Base-by-base conservation (phyloP, 78 protist genomes). In the Dictyostelium intermedium region DNA sequence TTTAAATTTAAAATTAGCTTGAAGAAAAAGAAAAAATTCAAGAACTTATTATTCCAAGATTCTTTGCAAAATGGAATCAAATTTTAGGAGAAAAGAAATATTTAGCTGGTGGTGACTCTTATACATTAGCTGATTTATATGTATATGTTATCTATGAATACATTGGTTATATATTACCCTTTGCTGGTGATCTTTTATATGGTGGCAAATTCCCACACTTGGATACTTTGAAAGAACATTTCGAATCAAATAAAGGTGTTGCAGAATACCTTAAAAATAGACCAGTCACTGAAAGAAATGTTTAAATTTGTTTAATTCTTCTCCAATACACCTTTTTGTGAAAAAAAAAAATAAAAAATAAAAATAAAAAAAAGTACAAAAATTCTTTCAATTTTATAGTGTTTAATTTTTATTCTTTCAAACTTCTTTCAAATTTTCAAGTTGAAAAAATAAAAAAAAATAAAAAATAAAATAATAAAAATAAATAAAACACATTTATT, bases 111-210 rank as follows among this genome's bases (percentile, higher is more conserved):
- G 82, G 82, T 39, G 34, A 39, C 16, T 23, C n/a, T 39, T 37
- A 37, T 34, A 76, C 82, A 8, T 23, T 76, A 23, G 82, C 82
- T 37, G 82, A 76, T 39, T 13, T 76, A 5, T 76, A 76, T 76
- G 60, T 39, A 1, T 76, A 76, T n/a, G 82, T 76, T n/a, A 37
- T 3, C 6, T 76, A 76, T 39, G 82, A 76, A 20, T 76, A 76
- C 5, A 7, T 72, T 72, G 79, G 47, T 6, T 25, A 76, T n/a
- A 27, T 56, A 3, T 23, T 76, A 4, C 30, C 27, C 7, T 39
- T 16, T 20, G 56, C 16, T 76, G 30, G 25, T 9, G 47, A 39
- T 6, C 34, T 23, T 13, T 35, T 35, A 35, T n/a, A 30, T 6
- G 35, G 35, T 34, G 66, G 66, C 2, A 34, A 76, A 41, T 76